phyloP scores from a whole-genome alignment of 1,139 yeast species.

The Geotrichum aggregatum region DNA sequence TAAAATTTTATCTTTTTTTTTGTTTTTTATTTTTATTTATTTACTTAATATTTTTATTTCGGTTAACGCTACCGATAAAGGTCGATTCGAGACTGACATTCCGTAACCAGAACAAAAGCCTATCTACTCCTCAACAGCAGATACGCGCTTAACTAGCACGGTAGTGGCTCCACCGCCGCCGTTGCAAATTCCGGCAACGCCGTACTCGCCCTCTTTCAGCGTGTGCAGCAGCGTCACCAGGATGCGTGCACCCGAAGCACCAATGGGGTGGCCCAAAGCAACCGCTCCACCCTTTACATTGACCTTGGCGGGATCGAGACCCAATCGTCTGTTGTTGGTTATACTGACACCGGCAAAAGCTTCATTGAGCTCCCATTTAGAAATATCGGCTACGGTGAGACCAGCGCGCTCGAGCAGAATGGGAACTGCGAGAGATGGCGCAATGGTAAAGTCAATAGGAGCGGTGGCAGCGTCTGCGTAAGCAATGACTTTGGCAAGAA shows the following conservation, averaged over 20 bases:
- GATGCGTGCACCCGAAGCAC: slow-evolving; percentile 91
- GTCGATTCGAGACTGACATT: not conserved
- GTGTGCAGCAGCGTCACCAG: slow-evolving; percentile 73
- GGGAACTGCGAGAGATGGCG: slow-evolving; percentile 88
- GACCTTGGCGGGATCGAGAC: slow-evolving; percentile 63
- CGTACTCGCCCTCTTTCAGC: slow-evolving; percentile 77
- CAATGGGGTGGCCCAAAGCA: slow-evolving; percentile 92
- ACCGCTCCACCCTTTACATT: slow-evolving; percentile 96
- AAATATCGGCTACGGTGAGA: slow-evolving; percentile 44
- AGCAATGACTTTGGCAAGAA: slow-evolving; percentile 68
- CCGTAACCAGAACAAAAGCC: not conserved
- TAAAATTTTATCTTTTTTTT: not conserved
- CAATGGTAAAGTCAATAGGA: slow-evolving; percentile 89
- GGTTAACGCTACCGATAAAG: no score
- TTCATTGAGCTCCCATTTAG: slow-evolving; percentile 83
- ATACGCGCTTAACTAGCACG: slow-evolving; percentile 56
- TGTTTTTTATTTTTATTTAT: not conserved
- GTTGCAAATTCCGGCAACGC: slow-evolving; percentile 91
- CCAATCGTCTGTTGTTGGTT: slow-evolving; percentile 70
- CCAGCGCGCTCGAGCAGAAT: slow-evolving; percentile 67
- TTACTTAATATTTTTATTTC: not conserved
- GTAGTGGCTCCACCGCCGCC: slow-evolving; percentile 98
- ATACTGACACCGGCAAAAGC: slow-evolving; percentile 91
- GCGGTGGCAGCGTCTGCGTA: slow-evolving; percentile 95
- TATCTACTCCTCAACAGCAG: slow-evolving; percentile 20